Conservation (phyloP, 495 filamentous ascomycete species). For the Peziza echinospora region DNA sequence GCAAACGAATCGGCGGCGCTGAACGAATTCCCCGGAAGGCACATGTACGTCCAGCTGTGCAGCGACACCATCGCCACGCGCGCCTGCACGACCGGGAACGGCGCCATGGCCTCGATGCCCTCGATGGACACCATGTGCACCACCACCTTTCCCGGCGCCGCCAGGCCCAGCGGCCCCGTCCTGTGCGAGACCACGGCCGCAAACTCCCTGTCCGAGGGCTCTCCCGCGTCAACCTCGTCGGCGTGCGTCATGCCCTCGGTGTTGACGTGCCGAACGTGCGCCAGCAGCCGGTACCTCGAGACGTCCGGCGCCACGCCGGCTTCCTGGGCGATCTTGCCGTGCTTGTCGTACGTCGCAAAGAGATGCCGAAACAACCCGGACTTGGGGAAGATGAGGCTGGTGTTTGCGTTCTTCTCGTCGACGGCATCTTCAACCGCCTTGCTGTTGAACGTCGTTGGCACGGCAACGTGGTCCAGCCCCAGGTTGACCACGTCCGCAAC, state of each 20-base stretch:
- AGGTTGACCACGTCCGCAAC: constrained; percentile 4
- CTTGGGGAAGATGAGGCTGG: constrained; percentile 16
- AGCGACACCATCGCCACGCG: constrained; percentile 24
- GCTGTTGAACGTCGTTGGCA: not conserved
- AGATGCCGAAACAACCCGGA: constrained; percentile 14
- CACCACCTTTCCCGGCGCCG: constrained; percentile 5
- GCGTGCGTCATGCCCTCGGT: constrained; percentile 20
- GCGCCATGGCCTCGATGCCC: constrained; percentile 10
- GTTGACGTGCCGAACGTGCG: constrained; percentile 27
- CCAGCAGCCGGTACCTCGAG: constrained; percentile 19
- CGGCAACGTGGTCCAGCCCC: not conserved
- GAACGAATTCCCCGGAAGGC: constrained; percentile 20
- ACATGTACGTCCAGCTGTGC: constrained; percentile 26
- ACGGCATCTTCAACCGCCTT: not conserved
- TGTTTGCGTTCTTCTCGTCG: not conserved
- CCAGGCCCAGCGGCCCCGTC: constrained; percentile 15
- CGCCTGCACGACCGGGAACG: not conserved
- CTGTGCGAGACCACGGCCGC: not conserved
- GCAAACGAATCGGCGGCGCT: constrained; percentile 19
- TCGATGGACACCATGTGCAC: constrained; percentile 26
- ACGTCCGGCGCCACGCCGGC: constrained; percentile 6
- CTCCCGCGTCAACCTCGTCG: constrained; percentile 12
- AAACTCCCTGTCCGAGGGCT: not conserved
- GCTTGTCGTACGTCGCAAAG: constrained; percentile 5
- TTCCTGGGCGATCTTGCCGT: constrained; percentile 1